Evolutionary conservation across 1,284 basidiomycete genomes (phyloP), one percentile per base, ranked within the genome.

Genomic region (Ceratobasidium theobromae): DNA sequence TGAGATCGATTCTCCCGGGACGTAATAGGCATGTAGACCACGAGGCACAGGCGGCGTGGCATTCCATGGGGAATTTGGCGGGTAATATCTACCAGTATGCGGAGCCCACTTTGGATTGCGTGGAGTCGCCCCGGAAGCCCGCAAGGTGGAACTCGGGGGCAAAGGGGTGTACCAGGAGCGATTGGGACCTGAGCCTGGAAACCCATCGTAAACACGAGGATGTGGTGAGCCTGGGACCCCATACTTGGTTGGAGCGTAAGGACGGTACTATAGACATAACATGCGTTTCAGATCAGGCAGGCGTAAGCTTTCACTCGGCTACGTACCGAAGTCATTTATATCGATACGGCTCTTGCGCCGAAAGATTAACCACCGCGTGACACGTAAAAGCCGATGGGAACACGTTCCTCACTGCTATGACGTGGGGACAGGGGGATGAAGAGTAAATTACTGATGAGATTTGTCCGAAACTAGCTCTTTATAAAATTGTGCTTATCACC

Each of bases 241-340:
- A 35, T 62, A 52, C 11, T 27, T 18, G 12, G 38, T 49, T 62
- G 46, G 58, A 51, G 58, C 33, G 27, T 52, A 52, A 18, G 46
- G 46, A 38, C 52, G 45, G 6, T 27, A 35, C 46, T 62, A 52
- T n/a, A 27, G 16, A 46, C 58, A 51, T 35, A 62, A 52, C 41
- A 14, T 25, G 46, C 35, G 58, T 62, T 62, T 62, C 58, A 62
- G 58, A 62, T 62, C 48, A 35, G 41, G 58, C 33, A 62, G 58
- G 58, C 45, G 18, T 40, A 38, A 40, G 41, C 45, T 46, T 33
- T 16, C 14, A 60, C 38, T 30, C 5, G 30, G 55, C 9, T 35
- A 51, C 58, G 51, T 27, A 62, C 58, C 30, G 46, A 62, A 51
- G 58, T 27, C 58, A 62, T 62, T 48, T 49, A 52, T 41, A 33